Evolutionary conservation across 371 early-diverging fungal genomes (phyloP), one percentile per base, ranked within the genome.

Genomic region (Coemansia sp.): DNA sequence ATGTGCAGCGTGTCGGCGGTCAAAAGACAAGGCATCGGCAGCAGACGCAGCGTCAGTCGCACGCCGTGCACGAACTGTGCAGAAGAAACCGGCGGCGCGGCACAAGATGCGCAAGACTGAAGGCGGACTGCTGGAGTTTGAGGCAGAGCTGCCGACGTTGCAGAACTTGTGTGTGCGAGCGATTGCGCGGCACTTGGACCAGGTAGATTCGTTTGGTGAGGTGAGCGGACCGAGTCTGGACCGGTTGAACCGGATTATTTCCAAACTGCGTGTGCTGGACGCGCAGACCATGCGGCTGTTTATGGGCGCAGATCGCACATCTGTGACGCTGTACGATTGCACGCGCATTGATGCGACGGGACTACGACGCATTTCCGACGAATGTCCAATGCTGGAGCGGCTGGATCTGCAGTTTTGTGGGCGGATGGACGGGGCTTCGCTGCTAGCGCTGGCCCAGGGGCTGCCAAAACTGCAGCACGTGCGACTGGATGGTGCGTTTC

Each of bases 171-270:
- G 82, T 28, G 75, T 81, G 51, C 69, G 90, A 82, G 74, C 87
- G 25, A 85, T 94, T 58, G 91, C 88, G 4, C 79, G 83, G 51
- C 59, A 89, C 62, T 88, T 94, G 57, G 90, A 92, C 50, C 85
- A 87, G 66, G 90, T 96, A 0, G 93, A 93, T 53, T 86, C 84
- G 5, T 87, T 95, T 75, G 94, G 94, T 21, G 90, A 91, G 54
- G 88, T 95, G 21, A 83, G 91, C 16, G 82, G 81, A 3, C 69
- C 83, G 20, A 89, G 86, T 64, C 80, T 91, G 83, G 85, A 88
- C 65, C 86, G 87, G 71, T 86, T 96, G 23, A 86, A 90, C 58
- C 88, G 86, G 59, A 93, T 96, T 61, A 87, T 96, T 33, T 83
- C 89, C 60, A 88, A 90, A 39, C 87, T 88, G 72, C 87, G 96